Conservation (phyloP, 1,139 yeast genomes). For the Kluyveromyces marxianus region DNA sequence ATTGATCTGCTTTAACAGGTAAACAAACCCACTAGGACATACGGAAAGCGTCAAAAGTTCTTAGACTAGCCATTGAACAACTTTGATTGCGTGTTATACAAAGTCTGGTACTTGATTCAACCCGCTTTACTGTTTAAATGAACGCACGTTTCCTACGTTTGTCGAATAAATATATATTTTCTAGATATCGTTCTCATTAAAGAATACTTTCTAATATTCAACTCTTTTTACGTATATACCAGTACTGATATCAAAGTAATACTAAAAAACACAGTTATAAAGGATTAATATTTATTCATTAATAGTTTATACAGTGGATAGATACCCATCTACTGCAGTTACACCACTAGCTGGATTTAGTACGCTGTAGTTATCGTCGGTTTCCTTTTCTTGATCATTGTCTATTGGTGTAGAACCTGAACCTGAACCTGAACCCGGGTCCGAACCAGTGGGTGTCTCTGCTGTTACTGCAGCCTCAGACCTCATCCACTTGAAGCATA, state of each 20-base stretch:
- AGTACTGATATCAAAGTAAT: no score
- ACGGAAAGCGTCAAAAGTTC: slow-evolving; percentile 83
- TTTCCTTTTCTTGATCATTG: not conserved
- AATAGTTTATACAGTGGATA: not conserved
- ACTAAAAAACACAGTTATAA: no score
- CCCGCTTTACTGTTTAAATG: not conserved
- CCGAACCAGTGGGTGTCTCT: no score
- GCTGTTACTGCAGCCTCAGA: not conserved
- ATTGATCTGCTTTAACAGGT: not conserved
- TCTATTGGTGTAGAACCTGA: not conserved
- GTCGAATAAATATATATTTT: no score
- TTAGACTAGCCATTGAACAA: slow-evolving; percentile 32
- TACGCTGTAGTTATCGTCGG: not conserved
- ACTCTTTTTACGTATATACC: not conserved
- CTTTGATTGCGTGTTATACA: not conserved
- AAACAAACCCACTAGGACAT: slow-evolving; percentile 23
- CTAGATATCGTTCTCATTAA: no score
- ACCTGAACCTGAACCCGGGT: no score
- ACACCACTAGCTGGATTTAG: slow-evolving; percentile 1
- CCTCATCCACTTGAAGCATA: slow-evolving; percentile 3
- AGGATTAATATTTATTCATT: no score
- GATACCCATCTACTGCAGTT: slow-evolving; percentile 4
- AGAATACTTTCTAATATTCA: no score
- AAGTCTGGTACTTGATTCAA: no score
- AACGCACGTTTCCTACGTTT: not conserved